Percentiles rank a stretch among this genome's conserved stretches.
These are phyloP conservation scores for Parasitella parasitica DNA, from an alignment of 371 early-diverging fungal species.

Conservation along the genomic window DNA sequence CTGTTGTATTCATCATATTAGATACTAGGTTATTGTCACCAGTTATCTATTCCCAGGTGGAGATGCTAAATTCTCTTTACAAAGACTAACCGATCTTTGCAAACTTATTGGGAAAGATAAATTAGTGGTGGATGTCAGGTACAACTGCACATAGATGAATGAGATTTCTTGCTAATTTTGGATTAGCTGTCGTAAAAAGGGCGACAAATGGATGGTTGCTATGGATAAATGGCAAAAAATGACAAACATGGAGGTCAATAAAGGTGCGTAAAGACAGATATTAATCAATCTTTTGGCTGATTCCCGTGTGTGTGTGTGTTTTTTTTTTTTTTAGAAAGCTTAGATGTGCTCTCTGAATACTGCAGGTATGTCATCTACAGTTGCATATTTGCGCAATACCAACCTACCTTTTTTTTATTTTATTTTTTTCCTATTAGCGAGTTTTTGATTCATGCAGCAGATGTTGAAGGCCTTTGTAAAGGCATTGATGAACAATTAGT, in stretches of 20 bases:
- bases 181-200: slow-evolving; percentile 77
- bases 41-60: slow-evolving; percentile 92
- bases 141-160: background rate
- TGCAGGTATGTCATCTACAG: slow-evolving; percentile 64
- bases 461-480: slow-evolving; percentile 94
- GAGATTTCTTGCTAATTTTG: background rate
- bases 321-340: slow-evolving; percentile 46
- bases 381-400: too few species aligned
- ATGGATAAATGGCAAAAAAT: slow-evolving; percentile 97
- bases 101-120: slow-evolving; percentile 72
- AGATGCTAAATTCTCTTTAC: slow-evolving; percentile 66
- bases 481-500: slow-evolving; percentile 93
- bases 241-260: slow-evolving; percentile 83
- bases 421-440: slow-evolving; percentile 55
- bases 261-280: too few species aligned
- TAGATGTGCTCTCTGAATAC: slow-evolving; percentile 65
- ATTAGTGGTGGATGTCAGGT: slow-evolving; percentile 91
- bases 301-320: too few species aligned
- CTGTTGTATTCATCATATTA: too few species aligned
- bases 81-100: slow-evolving; percentile 65
- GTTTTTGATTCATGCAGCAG: slow-evolving; percentile 96
- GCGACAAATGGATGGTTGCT: slow-evolving; percentile 87
- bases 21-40: slow-evolving; percentile 85
- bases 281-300: too few species aligned
- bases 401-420: too few species aligned